Evolutionary conservation across 2,329 filamentous ascomycete genomes (phyloP).

Genomic region (Pyrenochaeta sp.): DNA sequence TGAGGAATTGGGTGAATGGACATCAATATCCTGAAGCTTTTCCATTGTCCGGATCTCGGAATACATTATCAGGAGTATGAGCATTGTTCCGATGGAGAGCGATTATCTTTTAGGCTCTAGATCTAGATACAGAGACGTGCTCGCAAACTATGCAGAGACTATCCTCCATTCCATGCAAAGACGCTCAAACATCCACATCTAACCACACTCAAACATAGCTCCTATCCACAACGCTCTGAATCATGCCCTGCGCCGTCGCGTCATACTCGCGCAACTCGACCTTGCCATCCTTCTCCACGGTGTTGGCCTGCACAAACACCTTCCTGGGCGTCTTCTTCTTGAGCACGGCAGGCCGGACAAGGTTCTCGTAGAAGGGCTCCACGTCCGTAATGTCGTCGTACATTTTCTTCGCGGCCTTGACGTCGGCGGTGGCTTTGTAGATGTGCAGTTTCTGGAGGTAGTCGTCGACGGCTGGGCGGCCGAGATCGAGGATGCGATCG

Average conservation of each 20-base stretch:
- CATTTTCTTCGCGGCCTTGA: slow-evolving; percentile 76
- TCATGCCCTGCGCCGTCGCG: slow-evolving; percentile 76
- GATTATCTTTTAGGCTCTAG: too few relatives aligned
- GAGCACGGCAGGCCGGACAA: slow-evolving; percentile 77
- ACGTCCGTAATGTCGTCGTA: slow-evolving; percentile 87
- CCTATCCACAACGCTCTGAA: slow-evolving; percentile 48
- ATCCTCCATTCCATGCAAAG: not conserved
- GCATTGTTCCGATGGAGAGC: too few relatives aligned
- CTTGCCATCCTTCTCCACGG: slow-evolving; percentile 63
- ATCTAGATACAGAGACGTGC: too few relatives aligned
- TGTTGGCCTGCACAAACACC: slow-evolving; percentile 95
- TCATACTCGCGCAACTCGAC: slow-evolving; percentile 85
- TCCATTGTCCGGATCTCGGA: too few relatives aligned
- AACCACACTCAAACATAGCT: slow-evolving; percentile 36
- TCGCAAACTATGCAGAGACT: too few relatives aligned
- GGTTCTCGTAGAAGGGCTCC: slow-evolving; percentile 83
- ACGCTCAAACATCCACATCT: not conserved
- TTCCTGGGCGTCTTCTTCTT: slow-evolving; percentile 82
- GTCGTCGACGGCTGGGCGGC: slow-evolving; percentile 81
- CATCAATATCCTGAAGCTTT: too few relatives aligned
- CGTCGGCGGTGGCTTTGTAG: slow-evolving; percentile 89
- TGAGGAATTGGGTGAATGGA: too few relatives aligned
- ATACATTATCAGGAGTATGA: too few relatives aligned
- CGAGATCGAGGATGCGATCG: slow-evolving; percentile 82
- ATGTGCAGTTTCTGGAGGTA: slow-evolving; percentile 92